A percentile compares a stretch with the other conserved stretches of the same genome.
These are phyloP conservation scores for Aureobasidium lini DNA, from an alignment of 2,329 filamentous ascomycete genomes.

Conservation along the genomic window DNA sequence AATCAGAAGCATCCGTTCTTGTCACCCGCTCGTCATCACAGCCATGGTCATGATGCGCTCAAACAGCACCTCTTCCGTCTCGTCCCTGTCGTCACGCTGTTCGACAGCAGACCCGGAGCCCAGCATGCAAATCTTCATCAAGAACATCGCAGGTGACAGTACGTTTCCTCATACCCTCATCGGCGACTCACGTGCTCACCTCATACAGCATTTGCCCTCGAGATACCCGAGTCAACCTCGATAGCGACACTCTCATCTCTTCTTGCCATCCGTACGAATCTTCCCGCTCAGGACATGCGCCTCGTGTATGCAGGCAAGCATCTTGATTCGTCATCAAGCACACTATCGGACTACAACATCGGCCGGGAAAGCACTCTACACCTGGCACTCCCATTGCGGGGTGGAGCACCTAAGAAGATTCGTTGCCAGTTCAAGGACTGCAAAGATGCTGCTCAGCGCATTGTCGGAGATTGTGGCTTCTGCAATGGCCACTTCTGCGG, in stretches of 20 bases:
- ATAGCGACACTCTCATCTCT: conserved; percentile 50
- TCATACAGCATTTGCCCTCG: conserved; percentile 47
- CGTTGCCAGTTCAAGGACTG: conserved; percentile 87
- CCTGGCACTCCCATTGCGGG: conserved; percentile 50
- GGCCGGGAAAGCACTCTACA: conserved; percentile 44
- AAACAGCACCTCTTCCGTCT: conserved; percentile 34
- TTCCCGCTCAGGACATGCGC: conserved; percentile 44
- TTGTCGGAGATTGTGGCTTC: conserved; percentile 94
- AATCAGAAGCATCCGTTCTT: conserved; percentile 26
- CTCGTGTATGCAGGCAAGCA: conserved; percentile 53
- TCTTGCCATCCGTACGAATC: conserved; percentile 50
- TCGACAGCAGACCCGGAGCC: conserved; percentile 38
- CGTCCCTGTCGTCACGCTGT: conserved; percentile 25
- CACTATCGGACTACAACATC: conserved; percentile 43
- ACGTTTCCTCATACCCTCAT: conserved; percentile 26
- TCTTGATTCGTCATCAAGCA: conserved; percentile 35
- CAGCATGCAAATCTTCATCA: conserved; percentile 56
- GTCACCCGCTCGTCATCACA: not conserved
- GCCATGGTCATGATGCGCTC: conserved; percentile 32
- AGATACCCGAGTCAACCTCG: conserved; percentile 46
- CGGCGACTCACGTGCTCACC: conserved; percentile 18
- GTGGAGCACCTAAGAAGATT: conserved; percentile 63
- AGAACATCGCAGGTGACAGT: conserved; percentile 52
- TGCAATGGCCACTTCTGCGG: conserved; percentile 91
- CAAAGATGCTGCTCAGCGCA: conserved; percentile 78